Evolutionary conservation across 2,329 filamentous ascomycete species (phyloP).

Genomic region (Penicillium sp.): DNA sequence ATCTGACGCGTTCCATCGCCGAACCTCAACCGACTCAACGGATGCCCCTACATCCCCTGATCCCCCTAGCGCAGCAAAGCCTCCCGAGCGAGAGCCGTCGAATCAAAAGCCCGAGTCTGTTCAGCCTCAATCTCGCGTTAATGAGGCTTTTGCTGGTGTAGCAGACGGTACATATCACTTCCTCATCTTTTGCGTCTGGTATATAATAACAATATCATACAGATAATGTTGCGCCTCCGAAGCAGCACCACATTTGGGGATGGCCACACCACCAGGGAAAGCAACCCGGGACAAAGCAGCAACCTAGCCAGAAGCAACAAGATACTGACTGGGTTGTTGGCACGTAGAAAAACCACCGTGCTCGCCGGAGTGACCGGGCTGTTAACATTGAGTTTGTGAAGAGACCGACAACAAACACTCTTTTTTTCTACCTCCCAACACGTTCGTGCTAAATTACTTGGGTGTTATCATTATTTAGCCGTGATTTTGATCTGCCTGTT

Average conservation of each 20-base stretch:
- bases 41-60: slow-evolving; percentile 1
- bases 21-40: slow-evolving; percentile 11
- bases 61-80: slow-evolving; percentile 1
- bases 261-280: slow-evolving; percentile 4
- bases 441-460: neutral
- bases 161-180: slow-evolving; percentile 5
- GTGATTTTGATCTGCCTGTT: neutral
- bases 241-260: slow-evolving; percentile 8
- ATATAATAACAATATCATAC: slow-evolving; percentile 1
- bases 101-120: neutral
- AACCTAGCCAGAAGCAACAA: slow-evolving; percentile 1
- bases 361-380: neutral
- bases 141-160: slow-evolving; percentile 5
- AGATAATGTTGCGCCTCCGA: slow-evolving; percentile 6
- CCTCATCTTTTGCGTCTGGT: neutral
- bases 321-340: slow-evolving; percentile 13
- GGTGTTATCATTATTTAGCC: neutral
- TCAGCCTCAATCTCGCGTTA: slow-evolving; percentile 6
- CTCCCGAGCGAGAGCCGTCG: neutral
- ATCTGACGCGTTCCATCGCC: slow-evolving; percentile 17
- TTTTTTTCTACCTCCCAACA: neutral
- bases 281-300: slow-evolving; percentile 5
- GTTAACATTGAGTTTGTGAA: neutral
- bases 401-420: neutral
- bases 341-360: neutral